Conservation (phyloP, 257 asterid genomes). For the Anisodus tanguticus region DNA sequence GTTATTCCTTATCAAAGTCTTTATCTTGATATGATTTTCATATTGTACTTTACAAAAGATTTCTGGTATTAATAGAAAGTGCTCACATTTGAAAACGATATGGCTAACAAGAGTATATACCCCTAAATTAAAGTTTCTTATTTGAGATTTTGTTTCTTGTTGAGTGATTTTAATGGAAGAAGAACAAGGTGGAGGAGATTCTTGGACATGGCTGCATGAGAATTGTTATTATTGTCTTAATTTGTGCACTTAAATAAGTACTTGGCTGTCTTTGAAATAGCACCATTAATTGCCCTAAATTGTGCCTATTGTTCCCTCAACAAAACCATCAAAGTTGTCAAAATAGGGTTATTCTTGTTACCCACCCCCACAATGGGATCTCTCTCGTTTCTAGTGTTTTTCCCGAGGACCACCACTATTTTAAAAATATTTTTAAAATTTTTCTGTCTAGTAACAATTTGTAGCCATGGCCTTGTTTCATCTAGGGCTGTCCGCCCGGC, state of each 20-base stretch:
- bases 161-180: conserved; percentile 31
- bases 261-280: conserved; percentile 52
- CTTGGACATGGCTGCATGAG: conserved; percentile 35
- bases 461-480: no score
- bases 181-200: conserved; percentile 29
- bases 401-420: conserved; percentile 47
- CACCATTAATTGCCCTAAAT: conserved; percentile 59
- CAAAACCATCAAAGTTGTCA: conserved; percentile 91
- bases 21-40: conserved; percentile 35
- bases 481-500: no score
- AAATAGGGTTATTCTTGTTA: conserved; percentile 43
- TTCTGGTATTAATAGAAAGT: conserved; percentile 25
- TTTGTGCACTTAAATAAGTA: conserved; percentile 42
- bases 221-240: conserved; percentile 39
- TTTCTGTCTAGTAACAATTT: no score
- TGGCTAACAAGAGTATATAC: background rate
- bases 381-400: conserved; percentile 75
- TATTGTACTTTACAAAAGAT: conserved; percentile 30
- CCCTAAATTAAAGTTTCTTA: background rate
- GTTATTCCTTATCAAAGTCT: conserved; percentile 29
- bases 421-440: background rate
- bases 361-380: conserved; percentile 59
- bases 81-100: conserved; percentile 19
- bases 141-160: background rate
- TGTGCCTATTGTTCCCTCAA: conserved; percentile 83